Percentiles rank a stretch among this genome's conserved stretches.
These are phyloP conservation scores for Apiospora sp. DNA, from an alignment of 2,329 filamentous ascomycete species.

Conservation along the genomic window DNA sequence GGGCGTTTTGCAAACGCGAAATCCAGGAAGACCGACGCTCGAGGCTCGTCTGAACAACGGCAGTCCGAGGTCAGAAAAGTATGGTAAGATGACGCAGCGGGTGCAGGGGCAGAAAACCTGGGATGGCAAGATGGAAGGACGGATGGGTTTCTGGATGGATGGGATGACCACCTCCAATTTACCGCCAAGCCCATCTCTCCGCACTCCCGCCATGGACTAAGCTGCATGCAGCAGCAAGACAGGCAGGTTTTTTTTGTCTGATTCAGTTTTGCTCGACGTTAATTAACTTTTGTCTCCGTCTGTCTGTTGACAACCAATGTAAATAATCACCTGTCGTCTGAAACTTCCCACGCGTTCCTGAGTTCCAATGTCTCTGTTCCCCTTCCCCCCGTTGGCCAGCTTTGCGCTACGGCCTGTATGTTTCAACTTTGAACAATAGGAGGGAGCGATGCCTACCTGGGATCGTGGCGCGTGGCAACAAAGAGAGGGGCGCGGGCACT, in stretches of 20 bases:
- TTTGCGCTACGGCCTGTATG: constrained; percentile 4
- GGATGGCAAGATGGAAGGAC: neutral
- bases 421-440: constrained; percentile 13
- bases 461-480: constrained; percentile 15
- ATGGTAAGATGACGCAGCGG: constrained; percentile 6
- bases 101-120: constrained; percentile 4
- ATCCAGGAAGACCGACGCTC: neutral
- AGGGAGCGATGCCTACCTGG: constrained; percentile 1
- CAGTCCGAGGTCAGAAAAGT: neutral
- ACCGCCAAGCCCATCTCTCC: constrained; percentile 7
- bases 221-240: neutral
- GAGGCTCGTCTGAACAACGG: neutral
- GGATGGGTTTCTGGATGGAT: neutral
- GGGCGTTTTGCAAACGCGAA: neutral
- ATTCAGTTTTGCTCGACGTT: no score
- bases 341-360: constrained; percentile 1
- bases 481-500: constrained; percentile 10
- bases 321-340: neutral
- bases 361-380: neutral
- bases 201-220: constrained; percentile 11
- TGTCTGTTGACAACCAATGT: neutral
- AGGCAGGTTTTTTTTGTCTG: neutral
- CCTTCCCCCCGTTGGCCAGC: neutral
- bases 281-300: no score
- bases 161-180: neutral